Evolutionary conservation across 169 alveolate genomes (phyloP).

Genomic region (Neospora caninum): DNA sequence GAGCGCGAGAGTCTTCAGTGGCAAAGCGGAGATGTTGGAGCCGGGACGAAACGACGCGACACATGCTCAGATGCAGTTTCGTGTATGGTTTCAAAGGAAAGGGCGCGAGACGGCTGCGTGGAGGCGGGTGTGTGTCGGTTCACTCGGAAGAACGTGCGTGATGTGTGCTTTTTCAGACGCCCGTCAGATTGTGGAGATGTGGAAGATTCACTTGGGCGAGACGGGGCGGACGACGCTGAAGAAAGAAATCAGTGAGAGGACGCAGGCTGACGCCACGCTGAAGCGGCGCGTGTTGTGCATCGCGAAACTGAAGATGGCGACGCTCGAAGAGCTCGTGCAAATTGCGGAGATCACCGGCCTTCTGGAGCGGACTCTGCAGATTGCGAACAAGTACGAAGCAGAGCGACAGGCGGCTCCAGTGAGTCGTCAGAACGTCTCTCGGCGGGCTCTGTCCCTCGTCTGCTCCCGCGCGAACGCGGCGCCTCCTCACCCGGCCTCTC

Average conservation of each 20-base stretch:
- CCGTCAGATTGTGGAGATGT: not conserved
- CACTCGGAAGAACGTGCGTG: no score
- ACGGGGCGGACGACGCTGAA: slow-evolving; percentile 15
- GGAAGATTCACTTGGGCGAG: slow-evolving; percentile 37
- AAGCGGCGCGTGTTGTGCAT: slow-evolving; percentile 3
- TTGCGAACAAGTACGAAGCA: slow-evolving; percentile 22
- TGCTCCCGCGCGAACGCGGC: not conserved
- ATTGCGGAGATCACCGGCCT: slow-evolving; percentile 9
- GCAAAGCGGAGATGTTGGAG: no score
- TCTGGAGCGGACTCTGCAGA: slow-evolving; percentile 16
- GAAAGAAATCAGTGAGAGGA: slow-evolving; percentile 6
- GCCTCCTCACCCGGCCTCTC: not conserved
- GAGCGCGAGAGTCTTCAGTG: not conserved
- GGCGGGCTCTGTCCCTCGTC: not conserved
- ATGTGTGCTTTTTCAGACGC: not conserved
- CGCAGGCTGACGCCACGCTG: slow-evolving; percentile 29
- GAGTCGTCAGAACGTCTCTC: not conserved
- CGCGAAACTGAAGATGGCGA: slow-evolving; percentile 14
- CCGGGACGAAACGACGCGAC: no score
- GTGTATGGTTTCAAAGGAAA: no score
- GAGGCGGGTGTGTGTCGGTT: no score
- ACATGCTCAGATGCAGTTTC: no score
- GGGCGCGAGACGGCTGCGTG: no score
- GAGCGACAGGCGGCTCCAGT: slow-evolving; percentile 8
- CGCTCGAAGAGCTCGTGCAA: slow-evolving; percentile 19